Base-by-base conservation (phyloP, 306 rosid species). In the Prinsepia uniflora region DNA sequence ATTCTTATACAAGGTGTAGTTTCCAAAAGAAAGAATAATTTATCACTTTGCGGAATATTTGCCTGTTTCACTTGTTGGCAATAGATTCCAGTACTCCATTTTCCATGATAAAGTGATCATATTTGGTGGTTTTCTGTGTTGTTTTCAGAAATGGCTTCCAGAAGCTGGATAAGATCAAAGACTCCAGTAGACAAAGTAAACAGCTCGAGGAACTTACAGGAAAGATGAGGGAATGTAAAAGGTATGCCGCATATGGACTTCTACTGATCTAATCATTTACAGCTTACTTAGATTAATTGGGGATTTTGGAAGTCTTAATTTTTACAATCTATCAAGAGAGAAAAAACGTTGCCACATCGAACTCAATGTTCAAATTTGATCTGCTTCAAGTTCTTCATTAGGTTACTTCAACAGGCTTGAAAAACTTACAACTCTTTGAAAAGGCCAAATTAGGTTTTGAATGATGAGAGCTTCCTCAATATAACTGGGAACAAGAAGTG, bases 141-240 rank as follows among this genome's bases (percentile, higher is more conserved):
- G 39, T 61, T 56, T 63, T 61, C 90, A 91, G 99, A 78, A 95
- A 91, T 95, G 97, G 99, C 79, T 95, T 95, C 83, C 99, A 91
- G 86, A 91, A 78, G 84, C 81, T 95, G 83, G 99, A 95, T 78
- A 91, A 91, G 88, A 85, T 95, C 80, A 95, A 86, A 70, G 99
- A 95, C 73, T 90, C 99, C 74, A 87, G 67, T 78, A 89, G 99
- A 77, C 97, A 95, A 77, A 86, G 92, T 80, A 91, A 82, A 76
- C 97, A 95, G 80, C 86, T 95, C 76, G 97, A 91, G 73, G 99
- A 95, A 58, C 99, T 95, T 77, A 91, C 97, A 0, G 92, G 77
- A 74, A 95, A 89, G 78, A 95, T 95, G 99, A 91, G 92, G 75
- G 99, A 95, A 62, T 89, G 92, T 85, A 95, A 95, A 82, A 89